Conservation (phyloP, 2,329 filamentous ascomycete species). For the Emergomyces pasteurianus region DNA sequence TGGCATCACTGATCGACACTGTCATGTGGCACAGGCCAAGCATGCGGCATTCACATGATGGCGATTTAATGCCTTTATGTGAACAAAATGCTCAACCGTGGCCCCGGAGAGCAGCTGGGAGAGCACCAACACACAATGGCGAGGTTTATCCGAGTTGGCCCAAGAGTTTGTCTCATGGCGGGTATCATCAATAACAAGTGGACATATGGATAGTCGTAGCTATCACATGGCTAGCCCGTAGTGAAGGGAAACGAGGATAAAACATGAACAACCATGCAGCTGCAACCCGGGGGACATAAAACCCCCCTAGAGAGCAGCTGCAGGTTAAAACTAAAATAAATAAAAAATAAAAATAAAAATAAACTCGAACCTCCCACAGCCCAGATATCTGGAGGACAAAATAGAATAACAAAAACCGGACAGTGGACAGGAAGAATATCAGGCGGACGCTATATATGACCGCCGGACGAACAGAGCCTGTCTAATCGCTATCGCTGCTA, state of each 20-base stretch:
- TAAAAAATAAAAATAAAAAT: too few relatives aligned
- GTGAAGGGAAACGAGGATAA: background rate
- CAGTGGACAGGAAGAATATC: background rate
- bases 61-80: background rate
- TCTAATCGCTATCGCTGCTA: conserved; percentile 13
- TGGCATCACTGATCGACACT: background rate
- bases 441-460: background rate
- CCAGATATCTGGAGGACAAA: background rate
- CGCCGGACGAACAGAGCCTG: background rate
- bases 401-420: background rate
- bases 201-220: background rate
- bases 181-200: background rate
- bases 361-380: background rate
- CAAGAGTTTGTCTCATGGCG: background rate
- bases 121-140: background rate
- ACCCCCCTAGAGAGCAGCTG: background rate
- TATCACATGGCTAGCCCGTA: background rate
- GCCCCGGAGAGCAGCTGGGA: too few relatives aligned
- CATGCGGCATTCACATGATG: background rate
- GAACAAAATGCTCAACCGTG: background rate
- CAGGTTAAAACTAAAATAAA: too few relatives aligned
- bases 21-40: background rate
- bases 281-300: background rate
- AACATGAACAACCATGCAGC: background rate
- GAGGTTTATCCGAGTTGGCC: background rate